phyloP scores from a whole-genome alignment of 1,284 basidiomycete genomes.

The Exobasidium rhododendri region DNA sequence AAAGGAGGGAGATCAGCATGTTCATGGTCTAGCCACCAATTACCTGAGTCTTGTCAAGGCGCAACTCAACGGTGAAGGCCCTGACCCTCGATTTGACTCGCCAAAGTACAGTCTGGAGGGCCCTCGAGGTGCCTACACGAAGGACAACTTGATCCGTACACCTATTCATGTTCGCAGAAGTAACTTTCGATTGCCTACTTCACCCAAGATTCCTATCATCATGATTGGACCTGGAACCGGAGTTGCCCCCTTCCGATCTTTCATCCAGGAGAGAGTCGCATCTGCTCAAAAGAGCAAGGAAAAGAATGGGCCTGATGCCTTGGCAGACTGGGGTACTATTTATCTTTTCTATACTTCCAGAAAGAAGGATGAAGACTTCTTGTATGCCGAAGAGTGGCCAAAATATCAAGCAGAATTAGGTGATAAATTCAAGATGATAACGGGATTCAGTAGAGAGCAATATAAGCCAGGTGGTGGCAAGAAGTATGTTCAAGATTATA shows the following conservation, averaged over 20 bases:
- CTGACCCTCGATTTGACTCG: slow-evolving; percentile 53
- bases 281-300: slow-evolving; percentile 87
- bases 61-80: slow-evolving; percentile 61
- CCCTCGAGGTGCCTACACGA: slow-evolving; percentile 77
- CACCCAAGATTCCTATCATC: slow-evolving; percentile 94
- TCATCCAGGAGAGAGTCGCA: slow-evolving; percentile 94
- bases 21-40: slow-evolving; percentile 52
- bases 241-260: slow-evolving; percentile 96
- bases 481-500: slow-evolving; percentile 88
- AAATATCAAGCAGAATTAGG: slow-evolving; percentile 78
- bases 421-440: slow-evolving; percentile 83
- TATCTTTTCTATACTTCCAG: slow-evolving; percentile 95
- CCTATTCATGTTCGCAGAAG: slow-evolving; percentile 89
- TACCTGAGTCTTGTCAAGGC: slow-evolving; percentile 61
- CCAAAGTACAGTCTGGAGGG: slow-evolving; percentile 84
- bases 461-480: slow-evolving; percentile 79
- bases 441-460: slow-evolving; percentile 79
- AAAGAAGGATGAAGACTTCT: slow-evolving; percentile 77
- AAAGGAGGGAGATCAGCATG: slow-evolving; percentile 22
- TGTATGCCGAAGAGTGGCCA: slow-evolving; percentile 94
- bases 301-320: slow-evolving; percentile 71
- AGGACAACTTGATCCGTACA: slow-evolving; percentile 67
- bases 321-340: slow-evolving; percentile 91
- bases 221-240: slow-evolving; percentile 98
- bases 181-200: slow-evolving; percentile 92